These are phyloP conservation scores for Chlamydomonas applanata DNA, from an alignment of 139 green algal species.

Conservation along the genomic window DNA sequence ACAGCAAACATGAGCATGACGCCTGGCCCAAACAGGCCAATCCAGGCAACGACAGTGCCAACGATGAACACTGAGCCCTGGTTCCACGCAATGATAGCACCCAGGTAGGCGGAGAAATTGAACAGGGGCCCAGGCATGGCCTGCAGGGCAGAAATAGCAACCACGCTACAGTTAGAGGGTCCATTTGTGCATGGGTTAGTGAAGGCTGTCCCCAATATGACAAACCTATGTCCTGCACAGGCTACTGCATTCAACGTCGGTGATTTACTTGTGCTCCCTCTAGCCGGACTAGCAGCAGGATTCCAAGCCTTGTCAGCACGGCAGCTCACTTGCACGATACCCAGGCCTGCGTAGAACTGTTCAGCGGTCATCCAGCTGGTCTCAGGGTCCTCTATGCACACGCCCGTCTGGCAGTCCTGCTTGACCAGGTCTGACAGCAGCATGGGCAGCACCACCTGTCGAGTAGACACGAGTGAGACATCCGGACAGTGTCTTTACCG, in stretches of 20 bases:
- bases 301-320: too few relatives aligned
- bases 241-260: too few relatives aligned
- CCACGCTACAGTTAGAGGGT: not conserved
- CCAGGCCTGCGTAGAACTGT: constrained; percentile 83
- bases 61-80: constrained; percentile 45
- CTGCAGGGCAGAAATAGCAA: constrained; percentile 26
- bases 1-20: constrained; percentile 91
- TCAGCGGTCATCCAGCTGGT: constrained; percentile 78
- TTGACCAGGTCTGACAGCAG: constrained; percentile 79
- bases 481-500: too few relatives aligned
- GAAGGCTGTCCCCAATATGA: too few relatives aligned
- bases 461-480: not conserved
- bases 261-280: too few relatives aligned
- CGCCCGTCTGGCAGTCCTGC: constrained; percentile 23
- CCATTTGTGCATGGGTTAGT: too few relatives aligned
- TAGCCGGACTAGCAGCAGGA: too few relatives aligned
- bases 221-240: too few relatives aligned
- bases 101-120: constrained; percentile 95
- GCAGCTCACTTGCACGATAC: constrained; percentile 42
- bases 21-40: constrained; percentile 88
- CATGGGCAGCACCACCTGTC: constrained; percentile 89
- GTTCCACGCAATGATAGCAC: constrained; percentile 73
- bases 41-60: constrained; percentile 75
- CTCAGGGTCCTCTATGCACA: constrained; percentile 12
- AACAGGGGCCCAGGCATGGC: constrained; percentile 94